phyloP scores from a whole-genome alignment of 2,329 filamentous ascomycete species.

The Sporothrix mexicana region DNA sequence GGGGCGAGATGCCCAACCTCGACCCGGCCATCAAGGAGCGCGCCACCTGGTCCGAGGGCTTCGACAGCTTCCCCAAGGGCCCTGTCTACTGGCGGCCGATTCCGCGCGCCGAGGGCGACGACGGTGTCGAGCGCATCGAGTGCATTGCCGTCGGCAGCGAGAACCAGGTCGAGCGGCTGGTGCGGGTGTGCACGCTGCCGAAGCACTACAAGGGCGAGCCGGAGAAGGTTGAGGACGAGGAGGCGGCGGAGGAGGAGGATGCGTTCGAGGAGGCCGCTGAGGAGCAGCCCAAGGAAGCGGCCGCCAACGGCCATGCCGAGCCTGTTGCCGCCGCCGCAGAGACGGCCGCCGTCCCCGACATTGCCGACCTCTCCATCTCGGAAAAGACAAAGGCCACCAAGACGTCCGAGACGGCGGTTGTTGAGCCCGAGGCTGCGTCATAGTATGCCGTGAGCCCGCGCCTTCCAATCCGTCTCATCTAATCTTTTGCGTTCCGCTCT shows the following conservation, averaged over 20 bases:
- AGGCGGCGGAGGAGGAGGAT: conserved; percentile 29
- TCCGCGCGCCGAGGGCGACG: conserved; percentile 31
- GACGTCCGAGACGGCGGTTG: conserved; percentile 11
- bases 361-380: conserved; percentile 32
- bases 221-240: conserved; percentile 14
- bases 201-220: conserved; percentile 46
- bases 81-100: conserved; percentile 64
- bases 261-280: conserved; percentile 10
- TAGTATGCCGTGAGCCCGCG: not conserved
- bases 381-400: conserved; percentile 31
- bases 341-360: not conserved
- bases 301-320: conserved; percentile 24
- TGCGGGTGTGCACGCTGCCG: conserved; percentile 59
- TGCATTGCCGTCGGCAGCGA: conserved; percentile 60
- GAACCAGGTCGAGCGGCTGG: conserved; percentile 52
- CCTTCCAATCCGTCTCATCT: conserved; percentile 3
- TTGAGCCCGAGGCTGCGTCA: conserved; percentile 2
- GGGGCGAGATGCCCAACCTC: conserved; percentile 75
- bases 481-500: not conserved
- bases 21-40: conserved; percentile 65
- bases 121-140: conserved; percentile 54
- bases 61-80: conserved; percentile 60
- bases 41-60: conserved; percentile 58
- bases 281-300: conserved; percentile 30
- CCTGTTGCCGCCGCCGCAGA: conserved; percentile 27